Evolutionary conservation across 2,329 filamentous ascomycete genomes (phyloP).

Genomic region (Colletotrichum somersetense): DNA sequence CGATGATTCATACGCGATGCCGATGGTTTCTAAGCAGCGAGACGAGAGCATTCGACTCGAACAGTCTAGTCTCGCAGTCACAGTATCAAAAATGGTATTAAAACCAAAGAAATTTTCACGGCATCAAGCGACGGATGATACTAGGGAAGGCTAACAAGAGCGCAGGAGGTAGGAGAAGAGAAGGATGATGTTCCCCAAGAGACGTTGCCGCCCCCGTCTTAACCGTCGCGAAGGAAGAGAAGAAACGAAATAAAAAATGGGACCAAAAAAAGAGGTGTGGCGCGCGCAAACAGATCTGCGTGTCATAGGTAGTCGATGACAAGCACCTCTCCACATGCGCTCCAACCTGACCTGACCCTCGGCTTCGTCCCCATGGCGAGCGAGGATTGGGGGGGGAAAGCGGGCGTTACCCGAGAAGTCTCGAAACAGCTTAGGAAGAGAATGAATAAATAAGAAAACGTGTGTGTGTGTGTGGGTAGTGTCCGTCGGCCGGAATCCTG

Average conservation of each 20-base stretch:
- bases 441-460: neutral
- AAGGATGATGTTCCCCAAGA: neutral
- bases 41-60: neutral
- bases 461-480: neutral
- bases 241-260: neutral
- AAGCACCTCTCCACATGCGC: conserved; percentile 37
- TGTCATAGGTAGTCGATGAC: conserved; percentile 35
- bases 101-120: too few relatives aligned
- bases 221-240: neutral
- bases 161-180: neutral
- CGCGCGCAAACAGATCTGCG: conserved; percentile 17
- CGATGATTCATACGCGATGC: neutral
- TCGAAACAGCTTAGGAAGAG: conserved; percentile 7
- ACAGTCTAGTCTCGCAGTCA: neutral
- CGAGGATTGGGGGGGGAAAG: conserved; percentile 18
- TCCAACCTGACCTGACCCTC: conserved; percentile 20
- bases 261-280: neutral
- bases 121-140: neutral
- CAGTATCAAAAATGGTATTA: neutral
- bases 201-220: neutral
- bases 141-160: neutral
- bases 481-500: neutral
- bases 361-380: conserved; percentile 15
- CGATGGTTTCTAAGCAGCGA: neutral
- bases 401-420: conserved; percentile 1